Evolutionary conservation across 371 early-diverging fungal genomes (phyloP), one percentile per base, ranked within the genome.

Genomic region (Apophysomyces sp.): DNA sequence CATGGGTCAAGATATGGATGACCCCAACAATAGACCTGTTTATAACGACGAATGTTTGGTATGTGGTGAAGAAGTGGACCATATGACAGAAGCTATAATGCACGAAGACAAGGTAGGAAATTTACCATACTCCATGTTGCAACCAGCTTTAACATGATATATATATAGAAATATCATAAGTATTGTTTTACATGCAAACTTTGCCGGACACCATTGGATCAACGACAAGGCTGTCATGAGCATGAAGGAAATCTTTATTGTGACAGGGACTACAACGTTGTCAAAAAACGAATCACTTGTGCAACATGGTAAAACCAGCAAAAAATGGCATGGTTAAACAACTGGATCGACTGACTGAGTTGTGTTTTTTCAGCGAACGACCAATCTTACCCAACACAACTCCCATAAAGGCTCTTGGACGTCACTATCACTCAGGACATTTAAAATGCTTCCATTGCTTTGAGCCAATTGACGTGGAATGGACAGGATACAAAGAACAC

Each of bases 401-500:
- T 34, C 75, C 85, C 1, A 80, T 91, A 32, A 83, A 84, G 63
- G 90, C 89, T 1, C 62, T 88, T 36, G 87, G 86, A 13, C 77
- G 80, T 32, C 67, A 78, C 24, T 91, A 86, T 72, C 92, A 89
- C 62, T 83, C 82, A 29, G 80, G 85, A 8, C 92, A 91, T 63
- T 69, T 91, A 58, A 69, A 81, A 32, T 91, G 92, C 54, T 72
- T 78, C 39, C 85, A 86, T 13, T 91, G 92, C 77, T 74, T 82
- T 44, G 71, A 84, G 51, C 81, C 85, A 0, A 80, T 92, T 9
- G 77, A 82, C 61, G 21, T 21, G 8, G 82, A 84, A 41, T 85
- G 86, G 65, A 91, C 92, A 40, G 87, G 86, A 44, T 92, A 91
- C 79, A 89, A 88, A 57, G 84, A 81, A 60, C 83, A 90, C 70